Base-by-base conservation (phyloP, 352 stramenopile genomes). In the Phytophthora sansomeana region DNA sequence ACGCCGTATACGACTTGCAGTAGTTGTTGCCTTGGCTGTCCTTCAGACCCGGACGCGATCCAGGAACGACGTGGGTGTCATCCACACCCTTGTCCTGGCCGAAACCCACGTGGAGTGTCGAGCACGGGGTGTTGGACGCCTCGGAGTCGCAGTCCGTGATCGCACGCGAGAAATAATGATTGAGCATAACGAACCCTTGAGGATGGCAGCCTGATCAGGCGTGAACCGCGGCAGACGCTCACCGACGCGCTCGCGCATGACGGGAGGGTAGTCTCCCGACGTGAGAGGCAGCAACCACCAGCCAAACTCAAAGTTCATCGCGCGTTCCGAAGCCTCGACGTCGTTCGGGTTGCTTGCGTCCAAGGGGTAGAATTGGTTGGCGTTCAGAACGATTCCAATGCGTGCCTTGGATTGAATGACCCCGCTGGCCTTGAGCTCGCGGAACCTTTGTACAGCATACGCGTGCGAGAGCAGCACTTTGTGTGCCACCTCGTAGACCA, bases 301-400 rank as follows among this genome's bases (percentile, higher is more conserved):
- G 26, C 81, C 92, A 26, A 97, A 77, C 38, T 88, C 78, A 52
- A 97, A 98, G 17, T 96, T 77, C 69, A 97, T 91, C 41, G 84
- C 81, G 58, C 91, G 79, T 42, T 90, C 72, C 0, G 90, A 81
- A 16, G 92, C 91, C 11, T 74, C 73, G 2, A 80, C 71, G 43
- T 85, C 74, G 3, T 53, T 42, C 9, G 74, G 50, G 14, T 71
- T 67, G 1, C 72, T 70, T 13, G 78, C 75, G 53, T 96, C 89
- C 11, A 92, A 72, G 70, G 87, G 97, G 29, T 82, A 83, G 3
- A 66, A 66, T 14, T 70, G 75, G 67, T 98, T 92, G 35, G 75
- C 80, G 63, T 91, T 94, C 53, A 98, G 83, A 5, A 93, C 91
- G 19, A 98, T 97, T 10, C 92, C 93, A 58, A 98, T 97, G 7